Percentiles rank a stretch among this genome's conserved stretches.
Conservation (phyloP, 2,329 filamentous ascomycete genomes). For the Fusarium avenaceum region DNA sequence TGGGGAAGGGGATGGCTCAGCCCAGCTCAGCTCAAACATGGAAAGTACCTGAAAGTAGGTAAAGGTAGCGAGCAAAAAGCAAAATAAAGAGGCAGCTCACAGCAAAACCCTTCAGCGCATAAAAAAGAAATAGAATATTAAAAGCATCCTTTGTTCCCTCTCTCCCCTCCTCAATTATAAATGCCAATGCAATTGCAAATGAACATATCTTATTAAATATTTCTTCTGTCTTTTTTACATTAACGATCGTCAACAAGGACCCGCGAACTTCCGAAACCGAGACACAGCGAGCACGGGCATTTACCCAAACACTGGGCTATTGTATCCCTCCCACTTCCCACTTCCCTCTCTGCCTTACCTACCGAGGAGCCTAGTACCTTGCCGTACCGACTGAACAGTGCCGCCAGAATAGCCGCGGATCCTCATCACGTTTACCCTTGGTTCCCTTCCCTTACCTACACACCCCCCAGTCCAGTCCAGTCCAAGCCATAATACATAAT, state of each 20-base stretch:
- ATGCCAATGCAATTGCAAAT: not conserved
- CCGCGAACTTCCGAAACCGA: conserved; percentile 36
- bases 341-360: not conserved
- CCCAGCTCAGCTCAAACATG: not conserved
- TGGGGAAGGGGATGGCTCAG: not conserved
- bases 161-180: not conserved
- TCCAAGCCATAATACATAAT: too few species aligned
- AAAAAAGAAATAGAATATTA: conserved; percentile 17
- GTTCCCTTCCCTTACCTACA: conserved; percentile 4
- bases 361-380: not conserved
- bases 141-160: conserved; percentile 15
- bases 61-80: conserved; percentile 14
- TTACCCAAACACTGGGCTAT: conserved; percentile 2
- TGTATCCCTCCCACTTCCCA: too few species aligned
- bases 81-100: not conserved
- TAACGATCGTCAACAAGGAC: conserved; percentile 37
- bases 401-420: conserved; percentile 44
- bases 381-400: conserved; percentile 7
- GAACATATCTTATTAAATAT: not conserved
- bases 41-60: not conserved
- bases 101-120: not conserved
- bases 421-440: conserved; percentile 36
- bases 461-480: not conserved
- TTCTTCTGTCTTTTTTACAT: conserved; percentile 6
- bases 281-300: conserved; percentile 26